Conservation (phyloP, 208 protist species). For the Leishmania arabica region DNA sequence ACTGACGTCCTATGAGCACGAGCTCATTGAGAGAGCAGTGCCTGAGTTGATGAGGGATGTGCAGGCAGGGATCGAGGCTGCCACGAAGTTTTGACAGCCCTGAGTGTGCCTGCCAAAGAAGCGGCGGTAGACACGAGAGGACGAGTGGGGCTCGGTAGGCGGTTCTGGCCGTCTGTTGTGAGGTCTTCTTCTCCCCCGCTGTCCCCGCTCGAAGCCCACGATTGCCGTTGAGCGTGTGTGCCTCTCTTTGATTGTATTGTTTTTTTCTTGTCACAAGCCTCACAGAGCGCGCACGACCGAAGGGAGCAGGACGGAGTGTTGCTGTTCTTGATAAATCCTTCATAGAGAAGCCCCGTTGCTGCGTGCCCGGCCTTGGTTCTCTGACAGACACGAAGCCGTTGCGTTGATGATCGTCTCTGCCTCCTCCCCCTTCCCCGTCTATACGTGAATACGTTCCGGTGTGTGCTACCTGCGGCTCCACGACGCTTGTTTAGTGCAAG, state of each 20-base stretch:
- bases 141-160: neutral
- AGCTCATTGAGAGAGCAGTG: slow-evolving; percentile 76
- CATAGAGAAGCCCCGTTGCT: neutral
- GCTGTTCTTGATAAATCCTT: neutral
- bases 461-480: neutral
- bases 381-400: neutral
- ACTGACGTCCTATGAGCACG: slow-evolving; percentile 65
- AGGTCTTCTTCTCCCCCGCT: neutral
- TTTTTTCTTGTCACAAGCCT: neutral
- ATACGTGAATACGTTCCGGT: neutral
- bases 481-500: neutral
- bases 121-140: neutral
- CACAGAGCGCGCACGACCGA: neutral
- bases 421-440: neutral
- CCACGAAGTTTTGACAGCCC: slow-evolving; percentile 19
- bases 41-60: slow-evolving; percentile 82
- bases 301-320: neutral
- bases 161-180: neutral
- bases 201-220: neutral
- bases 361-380: neutral
- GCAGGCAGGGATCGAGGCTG: slow-evolving; percentile 59
- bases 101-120: neutral
- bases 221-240: neutral
- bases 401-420: neutral
- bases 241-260: neutral